Evolutionary conservation across 495 filamentous ascomycete genomes (phyloP).

Genomic region (Aspergillus panamensis): DNA sequence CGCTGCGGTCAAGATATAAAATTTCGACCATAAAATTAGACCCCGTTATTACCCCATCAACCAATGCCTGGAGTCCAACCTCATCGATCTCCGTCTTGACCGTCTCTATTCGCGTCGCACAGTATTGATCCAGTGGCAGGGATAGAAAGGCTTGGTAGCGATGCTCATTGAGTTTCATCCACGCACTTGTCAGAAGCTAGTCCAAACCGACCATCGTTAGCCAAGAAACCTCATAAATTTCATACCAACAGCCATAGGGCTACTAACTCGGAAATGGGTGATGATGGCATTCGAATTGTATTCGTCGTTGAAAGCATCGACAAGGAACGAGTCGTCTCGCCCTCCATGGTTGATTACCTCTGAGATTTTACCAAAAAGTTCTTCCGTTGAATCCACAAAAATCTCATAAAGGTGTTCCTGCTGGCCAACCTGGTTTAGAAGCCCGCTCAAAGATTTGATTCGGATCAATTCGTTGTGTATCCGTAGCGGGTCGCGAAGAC

Average conservation of each 20-base stretch:
- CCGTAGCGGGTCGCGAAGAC: slow-evolving; percentile 57
- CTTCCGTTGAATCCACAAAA: slow-evolving; percentile 71
- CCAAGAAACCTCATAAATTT: background rate
- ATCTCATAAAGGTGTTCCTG: slow-evolving; percentile 70
- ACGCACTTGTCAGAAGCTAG: slow-evolving; percentile 79
- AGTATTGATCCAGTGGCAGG: slow-evolving; percentile 65
- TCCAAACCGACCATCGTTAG: background rate
- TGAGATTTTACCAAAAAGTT: slow-evolving; percentile 58
- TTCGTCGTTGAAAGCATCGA: slow-evolving; percentile 71
- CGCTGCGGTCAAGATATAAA: slow-evolving; percentile 85
- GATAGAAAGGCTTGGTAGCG: slow-evolving; percentile 69
- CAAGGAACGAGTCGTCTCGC: slow-evolving; percentile 59
- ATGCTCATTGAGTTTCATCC: slow-evolving; percentile 71
- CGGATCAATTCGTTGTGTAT: slow-evolving; percentile 67
- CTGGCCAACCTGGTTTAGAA: slow-evolving; percentile 69
- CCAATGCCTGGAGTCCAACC: slow-evolving; percentile 70
- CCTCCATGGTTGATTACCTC: slow-evolving; percentile 49
- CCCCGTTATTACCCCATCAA: slow-evolving; percentile 70
- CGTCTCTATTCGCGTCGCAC: slow-evolving; percentile 65
- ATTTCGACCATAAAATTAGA: slow-evolving; percentile 80
- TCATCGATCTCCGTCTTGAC: slow-evolving; percentile 84
- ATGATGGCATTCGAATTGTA: slow-evolving; percentile 68
- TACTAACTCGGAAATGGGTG: slow-evolving; percentile 61
- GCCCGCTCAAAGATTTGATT: slow-evolving; percentile 64
- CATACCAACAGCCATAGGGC: background rate